A percentile compares a stretch with the other conserved stretches of the same genome.
Conservation (phyloP, 495 filamentous ascomycete species). For the Ramalina intermedia region DNA sequence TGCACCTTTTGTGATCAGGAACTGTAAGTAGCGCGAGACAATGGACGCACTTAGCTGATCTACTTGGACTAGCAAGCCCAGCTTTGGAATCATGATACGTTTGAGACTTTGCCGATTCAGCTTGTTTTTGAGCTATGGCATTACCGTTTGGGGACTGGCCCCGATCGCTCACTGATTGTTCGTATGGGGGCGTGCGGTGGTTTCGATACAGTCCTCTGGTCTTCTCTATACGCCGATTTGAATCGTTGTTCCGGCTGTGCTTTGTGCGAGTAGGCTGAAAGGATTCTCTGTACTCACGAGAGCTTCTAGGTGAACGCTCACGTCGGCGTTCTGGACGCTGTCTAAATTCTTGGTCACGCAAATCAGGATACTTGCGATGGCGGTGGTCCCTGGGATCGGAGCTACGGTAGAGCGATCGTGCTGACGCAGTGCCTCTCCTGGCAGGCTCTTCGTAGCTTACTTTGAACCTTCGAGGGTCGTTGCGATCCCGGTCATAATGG, state of each 20-base stretch:
- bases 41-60: constrained; percentile 29
- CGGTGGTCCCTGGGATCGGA: constrained; percentile 42
- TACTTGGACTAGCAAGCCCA: constrained; percentile 8
- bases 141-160: constrained; percentile 38
- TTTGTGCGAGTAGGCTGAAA: background rate
- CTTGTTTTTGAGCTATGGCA: constrained; percentile 42
- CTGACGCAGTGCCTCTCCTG: constrained; percentile 28
- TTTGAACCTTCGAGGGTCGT: constrained; percentile 43
- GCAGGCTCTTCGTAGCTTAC: constrained; percentile 41
- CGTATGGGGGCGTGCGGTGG: constrained; percentile 27
- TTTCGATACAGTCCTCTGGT: constrained; percentile 8
- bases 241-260: background rate
- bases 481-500: constrained; percentile 34
- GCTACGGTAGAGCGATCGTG: constrained; percentile 45
- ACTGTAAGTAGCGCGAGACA: background rate
- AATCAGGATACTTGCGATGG: constrained; percentile 30
- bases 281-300: constrained; percentile 38
- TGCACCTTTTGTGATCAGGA: constrained; percentile 7
- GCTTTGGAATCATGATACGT: constrained; percentile 27
- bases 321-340: too few relatives aligned
- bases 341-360: constrained; percentile 34
- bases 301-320: constrained; percentile 6
- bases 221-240: background rate
- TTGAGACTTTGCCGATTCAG: constrained; percentile 54
- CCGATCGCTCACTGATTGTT: constrained; percentile 58